Evolutionary conservation across 495 filamentous ascomycete species (phyloP).

Genomic region (Neurospora sp.): DNA sequence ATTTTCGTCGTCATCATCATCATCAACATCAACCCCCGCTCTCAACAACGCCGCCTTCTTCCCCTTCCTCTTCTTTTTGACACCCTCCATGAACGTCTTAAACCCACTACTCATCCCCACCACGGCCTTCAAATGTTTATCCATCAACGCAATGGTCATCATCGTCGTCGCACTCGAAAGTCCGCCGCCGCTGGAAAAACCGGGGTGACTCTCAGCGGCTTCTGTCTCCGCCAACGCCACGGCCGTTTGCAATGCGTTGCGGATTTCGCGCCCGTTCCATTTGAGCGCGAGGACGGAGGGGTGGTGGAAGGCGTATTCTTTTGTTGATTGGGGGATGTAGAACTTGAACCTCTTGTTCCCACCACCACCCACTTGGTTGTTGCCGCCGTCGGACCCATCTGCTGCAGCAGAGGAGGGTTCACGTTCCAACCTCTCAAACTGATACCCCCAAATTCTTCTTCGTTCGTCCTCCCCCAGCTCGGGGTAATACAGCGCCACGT

Average conservation of each 20-base stretch:
- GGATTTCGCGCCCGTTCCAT: conserved; percentile 33
- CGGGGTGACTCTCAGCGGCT: conserved; percentile 4
- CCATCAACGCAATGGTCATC: conserved; percentile 18
- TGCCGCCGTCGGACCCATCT: neutral
- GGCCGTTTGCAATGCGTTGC: conserved; percentile 36
- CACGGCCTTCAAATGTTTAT: conserved; percentile 27
- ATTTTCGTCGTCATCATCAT: conserved; percentile 10
- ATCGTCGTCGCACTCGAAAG: conserved; percentile 15
- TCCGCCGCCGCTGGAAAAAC: neutral
- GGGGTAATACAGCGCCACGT: conserved; percentile 33
- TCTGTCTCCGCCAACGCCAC: conserved; percentile 33
- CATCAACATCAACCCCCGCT: conserved; percentile 1
- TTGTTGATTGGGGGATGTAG: conserved; percentile 19
- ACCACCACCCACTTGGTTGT: no score
- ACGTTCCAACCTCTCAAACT: conserved; percentile 26
- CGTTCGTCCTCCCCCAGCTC: conserved; percentile 25
- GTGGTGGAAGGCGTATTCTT: conserved; percentile 20
- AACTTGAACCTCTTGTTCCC: neutral
- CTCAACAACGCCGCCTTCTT: conserved; percentile 7
- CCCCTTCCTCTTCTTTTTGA: neutral
- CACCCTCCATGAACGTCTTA: conserved; percentile 19
- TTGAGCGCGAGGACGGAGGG: conserved; percentile 18
- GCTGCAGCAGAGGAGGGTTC: no score
- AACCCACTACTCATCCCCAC: conserved; percentile 33
- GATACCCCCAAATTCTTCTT: conserved; percentile 27